Evolutionary conservation across 495 filamentous ascomycete genomes (phyloP).

Genomic region (Podospora conica): DNA sequence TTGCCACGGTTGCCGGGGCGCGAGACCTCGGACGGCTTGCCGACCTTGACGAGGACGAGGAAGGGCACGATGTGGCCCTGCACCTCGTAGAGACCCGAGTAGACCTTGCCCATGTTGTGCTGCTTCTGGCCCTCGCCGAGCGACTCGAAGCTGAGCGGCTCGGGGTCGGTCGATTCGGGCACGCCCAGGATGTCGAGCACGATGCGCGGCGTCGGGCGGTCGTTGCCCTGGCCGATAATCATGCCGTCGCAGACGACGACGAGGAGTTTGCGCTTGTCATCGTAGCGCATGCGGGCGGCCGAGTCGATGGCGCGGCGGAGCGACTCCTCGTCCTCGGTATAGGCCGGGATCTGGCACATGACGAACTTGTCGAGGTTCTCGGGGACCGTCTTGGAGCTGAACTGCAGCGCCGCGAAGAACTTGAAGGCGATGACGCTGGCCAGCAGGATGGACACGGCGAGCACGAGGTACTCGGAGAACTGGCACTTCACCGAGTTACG

Average conservation of each 20-base stretch:
- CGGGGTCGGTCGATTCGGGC: slow-evolving; percentile 87
- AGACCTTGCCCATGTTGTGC: slow-evolving; percentile 99
- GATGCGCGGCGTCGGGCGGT: slow-evolving; percentile 89
- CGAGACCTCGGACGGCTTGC: slow-evolving; percentile 94
- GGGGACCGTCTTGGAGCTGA: slow-evolving; percentile 80
- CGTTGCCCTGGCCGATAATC: slow-evolving; percentile 99
- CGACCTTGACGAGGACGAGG: slow-evolving; percentile 93
- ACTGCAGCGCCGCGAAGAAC: slow-evolving; percentile 93
- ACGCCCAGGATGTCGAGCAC: slow-evolving; percentile 97
- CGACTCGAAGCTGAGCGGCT: slow-evolving; percentile 94
- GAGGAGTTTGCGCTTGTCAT: slow-evolving; percentile 95
- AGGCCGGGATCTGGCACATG: slow-evolving; percentile 95
- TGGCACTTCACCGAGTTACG: slow-evolving; percentile 78
- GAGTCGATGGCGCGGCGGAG: slow-evolving; percentile 95
- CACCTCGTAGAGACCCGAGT: slow-evolving; percentile 95
- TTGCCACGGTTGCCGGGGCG: slow-evolving; percentile 97
- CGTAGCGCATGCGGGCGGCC: slow-evolving; percentile 90
- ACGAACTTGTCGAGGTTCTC: slow-evolving; percentile 98
- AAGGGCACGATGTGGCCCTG: slow-evolving; percentile 98
- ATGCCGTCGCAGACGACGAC: slow-evolving; percentile 96
- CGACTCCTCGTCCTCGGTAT: slow-evolving; percentile 97
- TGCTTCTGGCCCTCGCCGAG: slow-evolving; percentile 93
- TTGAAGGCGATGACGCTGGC: slow-evolving; percentile 84
- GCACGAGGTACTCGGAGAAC: slow-evolving; percentile 86
- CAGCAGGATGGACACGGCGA: slow-evolving; percentile 81